A percentile compares a stretch with the other conserved stretches of the same genome.
These are phyloP conservation scores for Metschnikowia matae DNA, from an alignment of 805 yeast genomes.

Conservation along the genomic window DNA sequence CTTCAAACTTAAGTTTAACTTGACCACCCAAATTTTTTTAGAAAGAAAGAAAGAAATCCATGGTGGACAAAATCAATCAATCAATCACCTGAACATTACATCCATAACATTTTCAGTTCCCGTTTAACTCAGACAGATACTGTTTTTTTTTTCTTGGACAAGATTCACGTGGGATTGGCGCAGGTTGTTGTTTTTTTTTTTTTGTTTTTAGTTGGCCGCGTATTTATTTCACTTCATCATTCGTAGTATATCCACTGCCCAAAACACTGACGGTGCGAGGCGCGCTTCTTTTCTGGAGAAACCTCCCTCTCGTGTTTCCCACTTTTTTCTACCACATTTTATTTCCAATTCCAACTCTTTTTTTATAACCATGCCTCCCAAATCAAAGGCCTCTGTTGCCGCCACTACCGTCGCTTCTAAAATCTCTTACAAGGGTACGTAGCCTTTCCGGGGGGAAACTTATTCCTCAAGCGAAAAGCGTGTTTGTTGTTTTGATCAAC, in stretches of 20 bases:
- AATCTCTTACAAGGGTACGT: slow-evolving; percentile 17
- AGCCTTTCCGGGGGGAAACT: not conserved
- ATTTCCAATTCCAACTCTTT: not conserved
- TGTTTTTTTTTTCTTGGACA: too few relatives aligned
- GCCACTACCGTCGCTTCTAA: slow-evolving; percentile 11
- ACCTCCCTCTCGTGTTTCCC: not conserved
- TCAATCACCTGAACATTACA: too few relatives aligned
- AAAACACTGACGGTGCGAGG: slow-evolving; percentile 4
- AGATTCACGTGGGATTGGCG: too few relatives aligned
- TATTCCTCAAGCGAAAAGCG: not conserved
- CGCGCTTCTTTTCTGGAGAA: slow-evolving; percentile 2
- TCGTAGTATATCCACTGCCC: slow-evolving; percentile 2
- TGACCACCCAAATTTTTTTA: too few relatives aligned
- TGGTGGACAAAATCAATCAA: too few relatives aligned
- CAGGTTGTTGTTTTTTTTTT: not conserved
- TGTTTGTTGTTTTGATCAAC: slow-evolving; percentile 3
- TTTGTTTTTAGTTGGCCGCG: not conserved
- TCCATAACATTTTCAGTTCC: too few relatives aligned
- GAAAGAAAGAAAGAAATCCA: too few relatives aligned
- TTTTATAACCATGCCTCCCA: slow-evolving; percentile 12
- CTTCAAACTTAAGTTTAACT: too few relatives aligned
- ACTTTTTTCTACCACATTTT: slow-evolving; percentile 1
- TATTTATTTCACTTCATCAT: not conserved
- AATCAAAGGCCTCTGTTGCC: slow-evolving; percentile 7
- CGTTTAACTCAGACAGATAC: too few relatives aligned